A percentile compares a stretch with the other conserved stretches of the same genome.
Conservation (phyloP, 2,329 filamentous ascomycete species). For the Aspergillus chevalieri region DNA sequence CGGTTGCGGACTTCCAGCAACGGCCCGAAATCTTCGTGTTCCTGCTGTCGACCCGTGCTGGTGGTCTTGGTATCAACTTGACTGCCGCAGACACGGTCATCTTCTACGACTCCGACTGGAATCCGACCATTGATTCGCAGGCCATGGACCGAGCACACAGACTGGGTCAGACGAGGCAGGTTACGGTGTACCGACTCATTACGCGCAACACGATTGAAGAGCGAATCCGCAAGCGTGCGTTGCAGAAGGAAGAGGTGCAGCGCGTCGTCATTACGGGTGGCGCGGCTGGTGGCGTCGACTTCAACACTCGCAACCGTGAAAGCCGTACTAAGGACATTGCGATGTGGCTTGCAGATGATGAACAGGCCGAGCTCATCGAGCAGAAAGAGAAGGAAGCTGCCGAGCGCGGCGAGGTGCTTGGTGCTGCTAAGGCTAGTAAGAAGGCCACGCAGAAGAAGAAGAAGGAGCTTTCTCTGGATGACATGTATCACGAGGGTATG, state of each 20-base stretch:
- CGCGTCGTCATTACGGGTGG: conserved; percentile 93
- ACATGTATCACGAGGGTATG: conserved; percentile 99
- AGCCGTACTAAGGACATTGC: conserved; percentile 97
- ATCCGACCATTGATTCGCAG: conserved; percentile 96
- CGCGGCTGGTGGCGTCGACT: conserved; percentile 77
- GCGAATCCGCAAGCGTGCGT: conserved; percentile 88
- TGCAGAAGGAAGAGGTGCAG: conserved; percentile 98
- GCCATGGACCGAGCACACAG: conserved; percentile 99
- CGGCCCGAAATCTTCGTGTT: conserved; percentile 95
- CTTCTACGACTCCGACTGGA: conserved; percentile 99
- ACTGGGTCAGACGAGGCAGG: conserved; percentile 89
- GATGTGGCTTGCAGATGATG: conserved; percentile 96
- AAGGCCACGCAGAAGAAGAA: conserved; percentile 56
- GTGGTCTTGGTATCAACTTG: conserved; percentile 95
- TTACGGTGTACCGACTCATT: conserved; percentile 96
- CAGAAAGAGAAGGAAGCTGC: conserved; percentile 81
- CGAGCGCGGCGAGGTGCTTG: conserved; percentile 59
- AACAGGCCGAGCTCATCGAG: conserved; percentile 90
- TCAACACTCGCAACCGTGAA: conserved; percentile 85
- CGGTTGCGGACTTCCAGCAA: conserved; percentile 93
- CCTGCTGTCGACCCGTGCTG: conserved; percentile 87
- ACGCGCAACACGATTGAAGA: conserved; percentile 96
- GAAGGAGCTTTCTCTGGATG: conserved; percentile 66
- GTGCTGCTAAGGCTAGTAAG: conserved; percentile 54
- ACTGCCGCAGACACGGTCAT: conserved; percentile 97